Percentiles rank a stretch among this genome's conserved stretches.
Conservation (phyloP, 2,329 filamentous ascomycete genomes). For the Xylariaceae sp. region DNA sequence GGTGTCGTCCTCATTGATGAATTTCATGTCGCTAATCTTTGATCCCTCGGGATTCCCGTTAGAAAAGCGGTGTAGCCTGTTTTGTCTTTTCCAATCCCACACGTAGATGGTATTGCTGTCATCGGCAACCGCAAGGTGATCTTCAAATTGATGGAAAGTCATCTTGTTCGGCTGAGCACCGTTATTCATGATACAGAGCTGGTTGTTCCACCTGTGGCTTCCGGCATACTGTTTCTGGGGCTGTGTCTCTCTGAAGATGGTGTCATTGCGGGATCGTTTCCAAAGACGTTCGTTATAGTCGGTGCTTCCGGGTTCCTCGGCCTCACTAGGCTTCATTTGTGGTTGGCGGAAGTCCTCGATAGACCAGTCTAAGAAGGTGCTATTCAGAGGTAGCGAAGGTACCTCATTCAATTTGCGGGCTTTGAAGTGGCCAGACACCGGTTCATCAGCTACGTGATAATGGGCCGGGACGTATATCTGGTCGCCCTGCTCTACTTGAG, state of each 20-base stretch:
- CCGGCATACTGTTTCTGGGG: conserved; percentile 87
- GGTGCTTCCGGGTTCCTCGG: conserved; percentile 90
- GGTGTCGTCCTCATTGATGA: conserved; percentile 98
- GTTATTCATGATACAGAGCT: conserved; percentile 81
- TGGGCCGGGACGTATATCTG: conserved; percentile 59
- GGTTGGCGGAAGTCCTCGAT: conserved; percentile 97
- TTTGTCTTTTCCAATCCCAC: conserved; percentile 86
- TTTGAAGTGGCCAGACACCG: conserved; percentile 72
- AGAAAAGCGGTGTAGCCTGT: conserved; percentile 76
- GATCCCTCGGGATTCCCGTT: conserved; percentile 91
- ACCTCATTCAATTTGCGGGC: conserved; percentile 54
- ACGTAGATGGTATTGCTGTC: conserved; percentile 85
- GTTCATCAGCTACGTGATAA: conserved; percentile 72
- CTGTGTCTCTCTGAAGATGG: conserved; percentile 86
- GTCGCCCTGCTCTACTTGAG: conserved; percentile 73
- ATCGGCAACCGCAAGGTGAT: conserved; percentile 89
- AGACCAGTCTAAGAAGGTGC: conserved; percentile 89
- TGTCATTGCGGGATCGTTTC: conserved; percentile 88
- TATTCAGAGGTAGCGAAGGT: conserved; percentile 70
- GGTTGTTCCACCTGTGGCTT: conserved; percentile 76
- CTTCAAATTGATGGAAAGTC: conserved; percentile 96
- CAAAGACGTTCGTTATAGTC: conserved; percentile 95
- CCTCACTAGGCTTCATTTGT: conserved; percentile 94
- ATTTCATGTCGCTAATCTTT: conserved; percentile 89
- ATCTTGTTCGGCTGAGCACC: conserved; percentile 85